Conservation (phyloP, 2,329 filamentous ascomycete genomes). For the Metarhizium sp. region DNA sequence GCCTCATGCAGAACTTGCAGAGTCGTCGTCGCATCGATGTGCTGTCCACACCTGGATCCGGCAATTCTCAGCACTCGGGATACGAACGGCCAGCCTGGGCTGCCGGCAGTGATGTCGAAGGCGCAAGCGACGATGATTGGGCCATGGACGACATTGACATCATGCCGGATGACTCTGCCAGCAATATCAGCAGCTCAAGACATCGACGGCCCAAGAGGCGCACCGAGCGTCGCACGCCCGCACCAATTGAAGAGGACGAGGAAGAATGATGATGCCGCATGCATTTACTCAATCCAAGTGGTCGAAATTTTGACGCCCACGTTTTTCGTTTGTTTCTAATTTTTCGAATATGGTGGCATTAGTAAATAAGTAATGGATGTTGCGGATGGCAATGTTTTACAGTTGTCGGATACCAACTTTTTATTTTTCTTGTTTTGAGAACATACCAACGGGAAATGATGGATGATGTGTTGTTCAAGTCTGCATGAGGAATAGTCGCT, state of each 20-base stretch:
- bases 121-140: conserved; percentile 49
- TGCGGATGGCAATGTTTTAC: neutral
- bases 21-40: conserved; percentile 49
- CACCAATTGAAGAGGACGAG: conserved; percentile 63
- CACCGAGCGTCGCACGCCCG: conserved; percentile 61
- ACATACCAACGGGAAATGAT: neutral
- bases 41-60: conserved; percentile 37
- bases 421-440: neutral
- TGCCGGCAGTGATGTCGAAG: conserved; percentile 34
- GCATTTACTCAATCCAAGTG: neutral
- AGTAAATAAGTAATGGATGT: neutral
- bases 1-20: conserved; percentile 56
- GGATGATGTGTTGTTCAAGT: neutral
- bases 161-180: conserved; percentile 70
- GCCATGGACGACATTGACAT: conserved; percentile 50
- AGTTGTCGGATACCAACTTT: neutral
- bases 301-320: neutral
- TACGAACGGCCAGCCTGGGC: conserved; percentile 33
- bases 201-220: conserved; percentile 58
- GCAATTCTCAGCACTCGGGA: conserved; percentile 32
- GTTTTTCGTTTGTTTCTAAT: neutral
- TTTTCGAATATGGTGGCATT: neutral
- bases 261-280: conserved; percentile 40
- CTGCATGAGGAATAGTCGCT: neutral
- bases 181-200: conserved; percentile 66